phyloP scores from a whole-genome alignment of 768 basidiomycete species.

The Holtermannia corniformis region DNA sequence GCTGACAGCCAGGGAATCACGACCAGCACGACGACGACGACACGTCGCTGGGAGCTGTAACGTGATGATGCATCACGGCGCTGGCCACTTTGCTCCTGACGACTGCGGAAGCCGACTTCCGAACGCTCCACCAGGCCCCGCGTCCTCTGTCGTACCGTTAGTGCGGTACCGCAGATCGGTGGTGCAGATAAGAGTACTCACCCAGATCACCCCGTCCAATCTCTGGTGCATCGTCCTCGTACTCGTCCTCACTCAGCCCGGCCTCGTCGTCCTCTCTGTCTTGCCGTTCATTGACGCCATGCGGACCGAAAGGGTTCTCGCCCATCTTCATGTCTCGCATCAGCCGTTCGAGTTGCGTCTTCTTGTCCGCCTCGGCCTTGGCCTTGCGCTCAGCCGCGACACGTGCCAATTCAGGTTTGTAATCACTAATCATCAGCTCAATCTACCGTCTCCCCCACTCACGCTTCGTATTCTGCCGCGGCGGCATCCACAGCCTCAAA shows the following conservation, averaged over 20 bases:
- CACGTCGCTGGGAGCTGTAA: slow-evolving; percentile 4
- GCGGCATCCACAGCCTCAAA: slow-evolving; percentile 84
- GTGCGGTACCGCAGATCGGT: too few relatives aligned
- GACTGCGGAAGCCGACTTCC: background rate
- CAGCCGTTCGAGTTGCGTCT: slow-evolving; percentile 35
- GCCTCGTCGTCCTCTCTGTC: slow-evolving; percentile 28
- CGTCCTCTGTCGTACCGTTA: background rate
- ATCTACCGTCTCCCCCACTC: slow-evolving; percentile 27
- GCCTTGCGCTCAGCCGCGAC: slow-evolving; percentile 45
- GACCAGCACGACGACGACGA: slow-evolving; percentile 7
- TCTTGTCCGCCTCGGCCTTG: slow-evolving; percentile 37
- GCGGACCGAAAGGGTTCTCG: slow-evolving; percentile 39
- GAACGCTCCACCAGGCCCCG: background rate
- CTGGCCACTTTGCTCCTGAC: background rate
- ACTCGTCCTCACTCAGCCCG: slow-evolving; percentile 29
- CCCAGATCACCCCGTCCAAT: slow-evolving; percentile 24
- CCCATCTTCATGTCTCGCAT: slow-evolving; percentile 41
- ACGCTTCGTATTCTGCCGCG: slow-evolving; percentile 81
- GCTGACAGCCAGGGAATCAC: slow-evolving; percentile 14
- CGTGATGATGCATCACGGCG: background rate
- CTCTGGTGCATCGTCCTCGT: slow-evolving; percentile 19
- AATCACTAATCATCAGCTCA: slow-evolving; percentile 55
- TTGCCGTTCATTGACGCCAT: slow-evolving; percentile 35
- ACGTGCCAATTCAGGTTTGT: slow-evolving; percentile 76
- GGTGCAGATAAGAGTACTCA: slow-evolving; percentile 18